Conservation (phyloP, 129 eudicot genomes). For the Tagetes patula region DNA sequence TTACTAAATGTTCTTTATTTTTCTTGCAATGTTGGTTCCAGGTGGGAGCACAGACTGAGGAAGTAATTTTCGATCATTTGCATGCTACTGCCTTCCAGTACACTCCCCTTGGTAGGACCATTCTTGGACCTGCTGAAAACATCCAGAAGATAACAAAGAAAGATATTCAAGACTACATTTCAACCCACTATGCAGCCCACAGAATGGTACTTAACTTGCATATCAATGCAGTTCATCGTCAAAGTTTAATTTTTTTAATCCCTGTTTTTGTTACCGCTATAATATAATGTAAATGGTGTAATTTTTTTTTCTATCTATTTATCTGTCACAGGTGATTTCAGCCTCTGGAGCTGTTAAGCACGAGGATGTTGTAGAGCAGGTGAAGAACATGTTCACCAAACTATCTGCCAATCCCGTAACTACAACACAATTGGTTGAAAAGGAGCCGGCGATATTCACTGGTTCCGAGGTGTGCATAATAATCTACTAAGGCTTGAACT, state of each 20-base stretch:
- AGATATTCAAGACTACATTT: slow-evolving; percentile 67
- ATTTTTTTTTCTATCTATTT: not conserved
- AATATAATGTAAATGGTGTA: not conserved
- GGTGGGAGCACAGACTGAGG: slow-evolving; percentile 81
- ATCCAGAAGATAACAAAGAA: slow-evolving; percentile 62
- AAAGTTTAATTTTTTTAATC: not conserved
- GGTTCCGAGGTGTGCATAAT: slow-evolving; percentile 83
- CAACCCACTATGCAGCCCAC: slow-evolving; percentile 89
- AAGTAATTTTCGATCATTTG: slow-evolving; percentile 86
- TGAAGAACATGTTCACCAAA: slow-evolving; percentile 63
- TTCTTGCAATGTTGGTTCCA: slow-evolving; percentile 28
- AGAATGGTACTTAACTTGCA: slow-evolving; percentile 57
- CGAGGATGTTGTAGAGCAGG: slow-evolving; percentile 85
- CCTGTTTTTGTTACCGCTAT: slow-evolving; percentile 1
- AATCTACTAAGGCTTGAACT: not conserved
- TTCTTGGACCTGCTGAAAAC: slow-evolving; percentile 92
- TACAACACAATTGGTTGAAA: slow-evolving; percentile 65
- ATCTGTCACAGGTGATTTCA: slow-evolving; percentile 61
- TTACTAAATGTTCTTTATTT: not conserved
- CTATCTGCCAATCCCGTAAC: slow-evolving; percentile 70
- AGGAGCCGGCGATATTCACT: slow-evolving; percentile 83
- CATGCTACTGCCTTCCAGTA: slow-evolving; percentile 98
- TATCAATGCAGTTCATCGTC: not conserved
- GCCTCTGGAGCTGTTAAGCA: slow-evolving; percentile 97
- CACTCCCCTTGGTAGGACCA: slow-evolving; percentile 89